These are phyloP conservation scores for Vachellia pachyceras DNA, from an alignment of 306 rosid species.

Conservation along the genomic window DNA sequence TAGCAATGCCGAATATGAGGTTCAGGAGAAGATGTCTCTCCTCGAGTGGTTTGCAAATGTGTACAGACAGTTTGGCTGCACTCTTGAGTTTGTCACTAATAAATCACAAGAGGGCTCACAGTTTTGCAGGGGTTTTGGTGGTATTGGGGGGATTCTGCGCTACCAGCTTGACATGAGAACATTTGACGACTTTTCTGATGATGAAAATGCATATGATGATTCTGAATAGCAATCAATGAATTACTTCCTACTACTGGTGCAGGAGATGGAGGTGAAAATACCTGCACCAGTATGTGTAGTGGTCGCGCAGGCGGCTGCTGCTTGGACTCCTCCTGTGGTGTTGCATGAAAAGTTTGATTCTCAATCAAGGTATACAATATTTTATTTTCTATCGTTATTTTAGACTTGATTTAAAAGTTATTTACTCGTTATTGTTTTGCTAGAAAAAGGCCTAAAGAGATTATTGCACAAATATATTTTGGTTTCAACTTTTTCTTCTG, in stretches of 20 bases:
- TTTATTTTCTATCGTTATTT: conserved; percentile 1
- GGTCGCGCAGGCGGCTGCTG: conserved; percentile 43
- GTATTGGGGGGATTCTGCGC: conserved; percentile 91
- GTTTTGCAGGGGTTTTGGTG: conserved; percentile 94
- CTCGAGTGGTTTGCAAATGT: conserved; percentile 96
- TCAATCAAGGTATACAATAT: conserved; percentile 37
- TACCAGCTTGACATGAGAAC: conserved; percentile 94
- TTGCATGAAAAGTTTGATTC: conserved; percentile 30
- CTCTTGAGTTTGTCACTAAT: conserved; percentile 86
- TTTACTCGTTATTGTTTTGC: neutral
- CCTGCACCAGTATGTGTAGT: conserved; percentile 53
- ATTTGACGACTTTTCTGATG: conserved; percentile 79
- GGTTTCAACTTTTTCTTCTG: neutral
- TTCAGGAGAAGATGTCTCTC: conserved; percentile 78
- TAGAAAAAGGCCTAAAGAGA: neutral
- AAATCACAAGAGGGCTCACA: conserved; percentile 96
- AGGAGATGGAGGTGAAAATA: conserved; percentile 46
- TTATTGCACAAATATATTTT: neutral
- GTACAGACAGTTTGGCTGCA: conserved; percentile 80
- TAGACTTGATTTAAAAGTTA: neutral
- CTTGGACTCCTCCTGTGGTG: conserved; percentile 33
- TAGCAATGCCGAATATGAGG: conserved; percentile 63
- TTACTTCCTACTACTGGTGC: conserved; percentile 51
- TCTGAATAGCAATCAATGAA: conserved; percentile 67
- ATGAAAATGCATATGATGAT: conserved; percentile 54